Percentiles rank a stretch among this genome's conserved stretches.
Evolutionary conservation across 495 filamentous ascomycete species (phyloP).

Genomic region (Neurospora sp.): DNA sequence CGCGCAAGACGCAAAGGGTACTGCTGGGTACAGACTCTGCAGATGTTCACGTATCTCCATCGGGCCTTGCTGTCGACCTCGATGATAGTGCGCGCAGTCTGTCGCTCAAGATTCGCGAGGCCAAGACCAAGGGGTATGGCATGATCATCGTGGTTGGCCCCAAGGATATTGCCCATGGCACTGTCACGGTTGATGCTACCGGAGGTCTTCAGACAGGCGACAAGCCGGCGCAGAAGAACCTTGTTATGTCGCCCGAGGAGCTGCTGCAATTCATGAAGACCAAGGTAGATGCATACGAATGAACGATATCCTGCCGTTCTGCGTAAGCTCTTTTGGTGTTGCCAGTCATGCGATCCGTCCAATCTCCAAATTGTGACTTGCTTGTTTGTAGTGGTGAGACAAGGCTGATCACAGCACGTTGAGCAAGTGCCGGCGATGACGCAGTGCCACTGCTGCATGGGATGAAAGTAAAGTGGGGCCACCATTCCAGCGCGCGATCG

Average conservation of each 20-base stretch:
- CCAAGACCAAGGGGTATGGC: constrained; percentile 64
- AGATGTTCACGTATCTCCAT: constrained; percentile 29
- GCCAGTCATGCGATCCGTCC: neutral
- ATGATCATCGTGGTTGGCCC: constrained; percentile 65
- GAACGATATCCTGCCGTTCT: constrained; percentile 43
- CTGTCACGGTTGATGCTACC: constrained; percentile 25
- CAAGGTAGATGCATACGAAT: constrained; percentile 26
- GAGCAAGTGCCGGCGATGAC: neutral
- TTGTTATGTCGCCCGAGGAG: constrained; percentile 25
- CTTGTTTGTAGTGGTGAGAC: neutral
- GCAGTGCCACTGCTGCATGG: neutral
- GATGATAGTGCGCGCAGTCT: constrained; percentile 55
- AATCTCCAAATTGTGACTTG: neutral
- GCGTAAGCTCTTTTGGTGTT: constrained; percentile 26
- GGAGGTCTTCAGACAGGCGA: constrained; percentile 5
- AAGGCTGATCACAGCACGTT: neutral
- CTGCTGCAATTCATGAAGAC: constrained; percentile 22
- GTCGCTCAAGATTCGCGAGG: constrained; percentile 58
- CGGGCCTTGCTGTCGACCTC: constrained; percentile 58
- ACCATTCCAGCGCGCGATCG: neutral
- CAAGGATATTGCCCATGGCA: constrained; percentile 30
- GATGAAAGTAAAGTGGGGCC: neutral
- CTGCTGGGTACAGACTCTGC: constrained; percentile 32
- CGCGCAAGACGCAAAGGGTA: constrained; percentile 35
- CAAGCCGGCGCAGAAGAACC: constrained; percentile 1